A percentile compares a stretch with the other conserved stretches of the same genome.
Conservation (phyloP, 208 protist species). For the Leishmania mexicana region DNA sequence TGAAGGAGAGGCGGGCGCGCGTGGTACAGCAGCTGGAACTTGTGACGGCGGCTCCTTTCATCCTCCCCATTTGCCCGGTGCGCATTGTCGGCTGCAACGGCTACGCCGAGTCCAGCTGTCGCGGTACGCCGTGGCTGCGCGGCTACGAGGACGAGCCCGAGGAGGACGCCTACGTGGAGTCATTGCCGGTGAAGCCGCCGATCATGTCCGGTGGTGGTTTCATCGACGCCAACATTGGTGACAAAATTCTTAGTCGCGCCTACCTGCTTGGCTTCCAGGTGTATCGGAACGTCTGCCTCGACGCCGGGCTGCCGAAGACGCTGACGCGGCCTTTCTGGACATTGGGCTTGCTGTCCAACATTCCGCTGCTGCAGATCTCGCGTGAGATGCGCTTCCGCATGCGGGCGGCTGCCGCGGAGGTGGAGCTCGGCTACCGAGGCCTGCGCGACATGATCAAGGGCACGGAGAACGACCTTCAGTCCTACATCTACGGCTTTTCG, state of each 20-base stretch:
- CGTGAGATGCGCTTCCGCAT: constrained; percentile 56
- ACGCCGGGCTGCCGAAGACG: constrained; percentile 47
- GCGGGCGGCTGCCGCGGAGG: constrained; percentile 52
- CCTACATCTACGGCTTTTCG: constrained; percentile 40
- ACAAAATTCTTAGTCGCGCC: constrained; percentile 51
- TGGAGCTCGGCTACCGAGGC: constrained; percentile 38
- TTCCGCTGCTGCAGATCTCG: constrained; percentile 47
- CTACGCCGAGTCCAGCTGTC: constrained; percentile 39
- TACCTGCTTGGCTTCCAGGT: constrained; percentile 42
- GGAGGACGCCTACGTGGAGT: constrained; percentile 60
- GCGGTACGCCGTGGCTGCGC: constrained; percentile 61
- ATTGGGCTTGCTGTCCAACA: constrained; percentile 40
- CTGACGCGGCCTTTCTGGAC: constrained; percentile 51
- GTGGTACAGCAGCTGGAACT: constrained; percentile 33
- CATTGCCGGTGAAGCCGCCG: constrained; percentile 41
- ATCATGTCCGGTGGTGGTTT: constrained; percentile 46
- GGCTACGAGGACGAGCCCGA: constrained; percentile 48
- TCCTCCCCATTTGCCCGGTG: constrained; percentile 49
- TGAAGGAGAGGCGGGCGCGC: constrained; percentile 13
- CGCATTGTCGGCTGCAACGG: constrained; percentile 56
- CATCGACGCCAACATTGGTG: constrained; percentile 45
- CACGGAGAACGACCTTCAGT: constrained; percentile 44
- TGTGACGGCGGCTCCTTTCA: constrained; percentile 32
- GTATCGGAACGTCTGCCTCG: constrained; percentile 42
- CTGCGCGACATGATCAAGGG: constrained; percentile 45